These are phyloP conservation scores for Corniculantispora saksenae DNA, from an alignment of 2,329 filamentous ascomycete genomes.

Conservation along the genomic window DNA sequence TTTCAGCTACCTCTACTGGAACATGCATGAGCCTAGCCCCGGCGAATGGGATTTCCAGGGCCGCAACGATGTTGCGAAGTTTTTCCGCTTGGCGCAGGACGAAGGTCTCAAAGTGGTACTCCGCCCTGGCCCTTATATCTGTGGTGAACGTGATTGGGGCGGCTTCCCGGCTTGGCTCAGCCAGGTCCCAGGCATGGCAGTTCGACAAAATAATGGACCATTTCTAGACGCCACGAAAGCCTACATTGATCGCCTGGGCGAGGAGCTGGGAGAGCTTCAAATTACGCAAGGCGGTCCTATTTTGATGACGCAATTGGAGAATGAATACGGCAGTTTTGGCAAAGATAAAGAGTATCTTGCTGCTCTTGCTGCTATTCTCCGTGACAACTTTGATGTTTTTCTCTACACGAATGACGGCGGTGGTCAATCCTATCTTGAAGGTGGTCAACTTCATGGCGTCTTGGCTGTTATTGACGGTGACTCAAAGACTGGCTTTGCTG, in stretches of 20 bases:
- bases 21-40: constrained; percentile 44
- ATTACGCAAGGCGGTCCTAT: constrained; percentile 46
- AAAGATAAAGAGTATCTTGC: constrained; percentile 45
- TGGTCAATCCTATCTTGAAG: constrained; percentile 42
- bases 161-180: constrained; percentile 49
- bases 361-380: constrained; percentile 44
- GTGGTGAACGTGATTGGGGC: constrained; percentile 51
- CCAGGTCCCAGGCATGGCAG: constrained; percentile 40
- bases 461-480: constrained; percentile 50
- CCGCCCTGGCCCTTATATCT: constrained; percentile 50
- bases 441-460: constrained; percentile 44
- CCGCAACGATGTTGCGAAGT: constrained; percentile 46
- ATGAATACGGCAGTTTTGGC: constrained; percentile 53
- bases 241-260: constrained; percentile 42
- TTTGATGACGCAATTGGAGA: constrained; percentile 53
- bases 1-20: constrained; percentile 54
- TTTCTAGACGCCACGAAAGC: constrained; percentile 39
- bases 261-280: constrained; percentile 37
- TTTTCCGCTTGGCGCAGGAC: constrained; percentile 46
- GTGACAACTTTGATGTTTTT: constrained; percentile 41
- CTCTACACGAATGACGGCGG: constrained; percentile 54
- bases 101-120: constrained; percentile 45
- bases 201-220: constrained; percentile 41
- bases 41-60: constrained; percentile 40
- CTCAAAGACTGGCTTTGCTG: constrained; percentile 39